A percentile compares a stretch with the other conserved stretches of the same genome.
phyloP scores from a whole-genome alignment of 176 grass and related monocot genomes.

The Zoysia japonica region DNA sequence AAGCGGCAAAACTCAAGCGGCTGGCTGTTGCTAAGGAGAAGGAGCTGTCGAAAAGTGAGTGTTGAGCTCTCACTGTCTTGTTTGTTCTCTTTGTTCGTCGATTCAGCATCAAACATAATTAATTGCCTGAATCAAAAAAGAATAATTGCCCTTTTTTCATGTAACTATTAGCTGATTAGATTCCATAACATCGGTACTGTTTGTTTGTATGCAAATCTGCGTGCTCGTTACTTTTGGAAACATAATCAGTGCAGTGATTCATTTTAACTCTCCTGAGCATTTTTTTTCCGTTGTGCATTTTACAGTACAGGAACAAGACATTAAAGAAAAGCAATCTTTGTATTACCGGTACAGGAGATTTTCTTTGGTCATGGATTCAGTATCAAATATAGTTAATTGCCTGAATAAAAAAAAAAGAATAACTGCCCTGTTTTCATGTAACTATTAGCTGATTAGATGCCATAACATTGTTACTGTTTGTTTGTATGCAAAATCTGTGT shows the following conservation, averaged over 20 bases:
- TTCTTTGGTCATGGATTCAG: background rate
- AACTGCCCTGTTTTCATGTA: background rate
- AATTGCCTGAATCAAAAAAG: background rate
- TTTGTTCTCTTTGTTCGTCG: background rate
- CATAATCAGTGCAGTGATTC: background rate
- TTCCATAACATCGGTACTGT: background rate
- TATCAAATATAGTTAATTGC: too few relatives aligned
- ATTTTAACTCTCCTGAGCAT: background rate
- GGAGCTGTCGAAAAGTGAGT: slow-evolving; percentile 67
- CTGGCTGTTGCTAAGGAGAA: slow-evolving; percentile 83
- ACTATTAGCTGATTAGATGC: background rate
- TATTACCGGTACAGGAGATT: slow-evolving; percentile 55
- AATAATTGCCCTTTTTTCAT: background rate
- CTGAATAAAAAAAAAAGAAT: too few relatives aligned
- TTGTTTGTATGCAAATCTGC: background rate
- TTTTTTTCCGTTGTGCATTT: slow-evolving; percentile 4
- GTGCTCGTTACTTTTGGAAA: background rate
- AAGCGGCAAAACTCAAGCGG: slow-evolving; percentile 84
- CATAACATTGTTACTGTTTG: background rate
- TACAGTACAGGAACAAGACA: slow-evolving; percentile 77
- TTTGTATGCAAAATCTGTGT: background rate
- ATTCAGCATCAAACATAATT: background rate
- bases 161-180: slow-evolving; percentile 3
- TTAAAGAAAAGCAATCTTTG: slow-evolving; percentile 59
- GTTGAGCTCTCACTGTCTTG: background rate